Base-by-base conservation (phyloP, 495 filamentous ascomycete species). In the Elasticomyces elasticus region DNA sequence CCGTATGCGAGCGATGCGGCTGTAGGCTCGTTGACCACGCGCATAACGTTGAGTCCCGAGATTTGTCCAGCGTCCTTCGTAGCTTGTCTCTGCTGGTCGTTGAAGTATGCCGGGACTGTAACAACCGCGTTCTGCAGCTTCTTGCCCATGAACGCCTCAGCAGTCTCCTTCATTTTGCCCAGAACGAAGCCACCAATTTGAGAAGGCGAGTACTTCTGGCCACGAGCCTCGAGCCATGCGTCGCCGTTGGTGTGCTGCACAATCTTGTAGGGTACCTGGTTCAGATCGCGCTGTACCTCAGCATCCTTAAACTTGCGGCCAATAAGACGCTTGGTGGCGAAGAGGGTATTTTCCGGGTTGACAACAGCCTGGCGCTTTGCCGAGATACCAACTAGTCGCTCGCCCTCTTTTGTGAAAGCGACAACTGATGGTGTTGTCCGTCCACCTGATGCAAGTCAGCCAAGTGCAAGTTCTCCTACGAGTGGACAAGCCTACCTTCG, bases 281-380 rank as follows among this genome's bases (percentile, higher is more conserved):
- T 87, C 71, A 98, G 91, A 64, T 98, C 92, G 67, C 91, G 86
- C 79, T 98, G 92, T 35, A 95, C 89, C 78, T 98, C 92, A 60
- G 78, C 66, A 68, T 98, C 92, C 68, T 84, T 92, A 78, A 89
- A 98, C 77, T 97, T 97, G 67, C 92, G 89, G 62, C 92, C 92
- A 69, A 98, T 98, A 69, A 98, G 82, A 82, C 92, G 89, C 84
- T 98, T 98, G 56, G 92, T 98, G 72, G 92, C 92, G 69, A 98
- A 98, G 46, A 98, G 83, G 45, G 92, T 98, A 75, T 98, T 97
- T 72, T 98, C 92, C 2, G 92, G 92, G 78, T 98, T 98, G 62
- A 98, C 94, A 62, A 97, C 94, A 46, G 92, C 92, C 73, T 98
- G 92, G 67, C 92, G 91, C 81, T 98, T 98, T 59, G 92, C 92